Evolutionary conservation across 345 rosid genomes (phyloP), one percentile per base, ranked within the genome.

Genomic region (Eucalyptus cloeziana): DNA sequence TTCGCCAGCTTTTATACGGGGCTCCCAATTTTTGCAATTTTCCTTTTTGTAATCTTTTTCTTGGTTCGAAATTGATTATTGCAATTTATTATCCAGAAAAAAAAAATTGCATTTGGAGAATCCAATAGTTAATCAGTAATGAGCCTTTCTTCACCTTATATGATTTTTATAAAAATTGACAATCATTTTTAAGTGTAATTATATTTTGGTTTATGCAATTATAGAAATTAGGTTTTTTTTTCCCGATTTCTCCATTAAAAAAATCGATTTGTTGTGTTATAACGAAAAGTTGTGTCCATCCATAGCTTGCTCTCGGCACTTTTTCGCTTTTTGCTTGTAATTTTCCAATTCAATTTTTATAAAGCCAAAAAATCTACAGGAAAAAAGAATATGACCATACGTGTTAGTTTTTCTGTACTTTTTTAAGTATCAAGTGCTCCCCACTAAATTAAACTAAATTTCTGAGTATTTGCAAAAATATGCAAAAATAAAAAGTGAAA

Each of bases 391-490:
- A 64, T 64, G 21, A 64, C 2, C 0, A 21, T 7, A 64, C 1
- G 17, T 64, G 76, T 64, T n/a, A 14, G 8, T 64, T n/a, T 7
- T 15, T 64, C 19, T 64, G 4, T 14, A n/a, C 21, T 11, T 58
- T 11, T n/a, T 15, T 13, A 14, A 64, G 1, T 7, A 64, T 64
- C 37, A 14, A 64, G 76, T 13, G 76, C 33, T 64, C 37, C 37
- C 10, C 37, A 7, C 5, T n/a, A 30, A 0, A 64, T n/a, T n/a
- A 0, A 30, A 64, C 0, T 64, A 2, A n/a, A 64, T 13, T 14
- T 64, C 7, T n/a, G 10, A 64, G 76, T n/a, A 16, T 14, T 30
- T 30, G 37, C 40, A 64, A 64, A 64, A 64, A 0, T 7, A n/a
- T 14, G 37, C 10, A n/a, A 15, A 30, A 14, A 64, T 0, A 10